Evolutionary conservation across 352 stramenopile species (phyloP).

Genomic region (Globisporangium radiosum): DNA sequence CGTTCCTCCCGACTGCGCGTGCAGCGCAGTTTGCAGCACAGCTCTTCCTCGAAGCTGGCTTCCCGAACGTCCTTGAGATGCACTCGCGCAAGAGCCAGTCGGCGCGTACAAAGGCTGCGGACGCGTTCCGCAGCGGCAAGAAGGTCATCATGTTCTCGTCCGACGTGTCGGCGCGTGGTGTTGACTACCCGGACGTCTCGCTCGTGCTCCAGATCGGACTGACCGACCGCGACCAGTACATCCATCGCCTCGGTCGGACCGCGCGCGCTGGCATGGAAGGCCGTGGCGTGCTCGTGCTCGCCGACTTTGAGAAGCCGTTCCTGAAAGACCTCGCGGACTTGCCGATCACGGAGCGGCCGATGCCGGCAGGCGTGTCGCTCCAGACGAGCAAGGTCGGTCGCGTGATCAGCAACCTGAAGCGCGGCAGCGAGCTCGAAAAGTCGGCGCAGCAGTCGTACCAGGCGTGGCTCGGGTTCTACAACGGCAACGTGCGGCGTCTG

Average conservation of each 20-base stretch:
- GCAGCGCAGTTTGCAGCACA: conserved; percentile 86
- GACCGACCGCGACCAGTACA: conserved; percentile 91
- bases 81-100: conserved; percentile 94
- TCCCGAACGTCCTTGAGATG: conserved; percentile 88
- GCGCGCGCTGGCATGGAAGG: conserved; percentile 85
- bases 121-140: conserved; percentile 85
- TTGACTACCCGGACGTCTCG: conserved; percentile 95
- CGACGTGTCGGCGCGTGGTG: conserved; percentile 91
- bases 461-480: conserved; percentile 95
- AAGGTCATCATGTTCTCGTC: conserved; percentile 92
- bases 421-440: conserved; percentile 57
- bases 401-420: conserved; percentile 85
- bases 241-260: conserved; percentile 93
- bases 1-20: conserved; percentile 92
- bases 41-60: conserved; percentile 76
- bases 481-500: conserved; percentile 44
- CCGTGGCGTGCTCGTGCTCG: conserved; percentile 75
- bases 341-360: conserved; percentile 71
- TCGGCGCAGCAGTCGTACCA: conserved; percentile 88
- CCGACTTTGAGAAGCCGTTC: conserved; percentile 76
- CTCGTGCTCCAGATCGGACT: conserved; percentile 80
- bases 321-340: conserved; percentile 67
- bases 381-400: not conserved
- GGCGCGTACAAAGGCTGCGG: conserved; percentile 77
- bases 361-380: not conserved